A percentile compares a stretch with the other conserved stretches of the same genome.
Conservation (phyloP, 345 rosid genomes). For the Cardamine occulta region DNA sequence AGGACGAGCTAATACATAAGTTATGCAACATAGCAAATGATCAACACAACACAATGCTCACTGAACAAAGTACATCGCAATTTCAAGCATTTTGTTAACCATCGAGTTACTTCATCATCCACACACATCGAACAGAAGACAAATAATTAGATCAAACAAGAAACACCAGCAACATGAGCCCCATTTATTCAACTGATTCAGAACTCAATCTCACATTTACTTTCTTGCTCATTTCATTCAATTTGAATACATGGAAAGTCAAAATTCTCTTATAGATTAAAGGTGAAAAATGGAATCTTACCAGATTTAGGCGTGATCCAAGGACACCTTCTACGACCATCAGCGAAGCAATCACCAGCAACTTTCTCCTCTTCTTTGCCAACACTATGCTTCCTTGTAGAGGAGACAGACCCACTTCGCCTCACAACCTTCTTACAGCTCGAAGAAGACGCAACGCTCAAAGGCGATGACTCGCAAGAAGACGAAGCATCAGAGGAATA, state of each 20-base stretch:
- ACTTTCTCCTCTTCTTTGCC: conserved; percentile 44
- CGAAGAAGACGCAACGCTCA: conserved; percentile 60
- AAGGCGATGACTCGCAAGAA: conserved; percentile 62
- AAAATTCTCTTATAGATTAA: not conserved
- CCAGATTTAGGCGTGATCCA: conserved; percentile 87
- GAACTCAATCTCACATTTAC: not conserved
- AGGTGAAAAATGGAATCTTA: conserved; percentile 32
- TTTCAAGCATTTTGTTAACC: not conserved
- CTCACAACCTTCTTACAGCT: conserved; percentile 53
- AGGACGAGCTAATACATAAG: not conserved
- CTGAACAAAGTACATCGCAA: not conserved
- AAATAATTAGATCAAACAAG: not conserved
- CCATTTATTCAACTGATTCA: conserved; percentile 9
- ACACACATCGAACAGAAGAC: not conserved
- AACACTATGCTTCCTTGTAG: conserved; percentile 50
- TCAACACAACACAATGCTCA: conserved; percentile 1
- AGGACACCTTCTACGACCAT: conserved; percentile 64
- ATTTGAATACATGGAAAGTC: not conserved
- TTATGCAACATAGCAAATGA: not conserved
- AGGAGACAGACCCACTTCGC: conserved; percentile 37
- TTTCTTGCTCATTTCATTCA: not conserved
- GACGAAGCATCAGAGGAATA: conserved; percentile 87
- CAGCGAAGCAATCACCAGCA: conserved; percentile 49
- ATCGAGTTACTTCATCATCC: not conserved
- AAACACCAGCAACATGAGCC: not conserved